phyloP scores from a whole-genome alignment of 495 filamentous ascomycete genomes.

The Aspergillus homomorphus region DNA sequence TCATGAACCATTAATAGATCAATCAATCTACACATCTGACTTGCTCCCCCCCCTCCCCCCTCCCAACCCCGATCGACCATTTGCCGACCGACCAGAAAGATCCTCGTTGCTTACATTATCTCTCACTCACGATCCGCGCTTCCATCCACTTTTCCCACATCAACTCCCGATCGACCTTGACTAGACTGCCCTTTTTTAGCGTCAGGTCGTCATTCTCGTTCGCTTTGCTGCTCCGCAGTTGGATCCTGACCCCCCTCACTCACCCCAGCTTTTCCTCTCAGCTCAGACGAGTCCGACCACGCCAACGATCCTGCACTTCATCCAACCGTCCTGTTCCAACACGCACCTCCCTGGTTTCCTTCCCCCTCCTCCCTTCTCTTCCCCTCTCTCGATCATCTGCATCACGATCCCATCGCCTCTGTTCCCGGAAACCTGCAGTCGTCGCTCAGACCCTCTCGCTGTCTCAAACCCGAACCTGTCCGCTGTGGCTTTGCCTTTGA shows the following conservation, averaged over 20 bases:
- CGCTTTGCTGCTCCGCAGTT: constrained; percentile 27
- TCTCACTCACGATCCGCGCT: constrained; percentile 26
- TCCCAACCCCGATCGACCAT: constrained; percentile 13
- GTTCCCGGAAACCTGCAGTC: constrained; percentile 21
- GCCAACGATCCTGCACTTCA: constrained; percentile 5
- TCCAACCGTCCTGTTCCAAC: constrained; percentile 8
- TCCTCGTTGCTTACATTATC: constrained; percentile 28
- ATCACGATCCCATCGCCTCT: constrained; percentile 19
- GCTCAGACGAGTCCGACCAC: neutral
- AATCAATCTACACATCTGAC: neutral
- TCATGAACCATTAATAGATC: constrained; percentile 1
- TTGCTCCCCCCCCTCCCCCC: neutral
- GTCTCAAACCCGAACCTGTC: constrained; percentile 12
- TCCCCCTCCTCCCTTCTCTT: neutral
- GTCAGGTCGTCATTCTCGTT: constrained; percentile 28
- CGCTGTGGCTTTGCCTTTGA: constrained; percentile 11
- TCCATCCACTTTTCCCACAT: constrained; percentile 26
- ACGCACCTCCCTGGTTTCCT: constrained; percentile 18
- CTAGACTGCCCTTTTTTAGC: constrained; percentile 28
- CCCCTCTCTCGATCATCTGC: constrained; percentile 7
- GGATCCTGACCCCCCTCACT: constrained; percentile 29
- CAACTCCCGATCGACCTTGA: constrained; percentile 26
- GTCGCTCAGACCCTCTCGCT: constrained; percentile 20
- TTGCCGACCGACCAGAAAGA: neutral
- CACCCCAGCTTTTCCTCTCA: constrained; percentile 13